phyloP scores from a whole-genome alignment of 352 stramenopile species.

The Globisporangium uncinulatum region DNA sequence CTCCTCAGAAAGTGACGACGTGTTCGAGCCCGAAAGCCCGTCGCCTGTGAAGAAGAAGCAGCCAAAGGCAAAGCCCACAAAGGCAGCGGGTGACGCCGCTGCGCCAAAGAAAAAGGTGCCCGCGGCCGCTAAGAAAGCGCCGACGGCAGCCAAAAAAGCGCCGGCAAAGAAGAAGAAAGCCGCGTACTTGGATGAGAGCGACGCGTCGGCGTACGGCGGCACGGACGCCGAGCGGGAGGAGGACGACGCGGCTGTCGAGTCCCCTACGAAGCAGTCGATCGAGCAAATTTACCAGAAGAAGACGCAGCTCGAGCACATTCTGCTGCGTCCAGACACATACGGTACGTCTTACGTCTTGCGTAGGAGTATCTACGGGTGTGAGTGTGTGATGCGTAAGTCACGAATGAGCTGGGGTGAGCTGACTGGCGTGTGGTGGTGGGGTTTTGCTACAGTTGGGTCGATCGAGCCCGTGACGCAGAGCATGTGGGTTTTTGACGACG shows the following conservation, averaged over 20 bases:
- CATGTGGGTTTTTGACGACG: slow-evolving; percentile 91
- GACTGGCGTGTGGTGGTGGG: not conserved
- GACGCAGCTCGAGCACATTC: slow-evolving; percentile 96
- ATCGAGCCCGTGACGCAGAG: slow-evolving; percentile 91
- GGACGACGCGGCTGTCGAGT: slow-evolving; percentile 16
- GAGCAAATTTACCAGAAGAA: slow-evolving; percentile 98
- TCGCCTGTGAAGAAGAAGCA: slow-evolving; percentile 8
- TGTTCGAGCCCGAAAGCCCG: slow-evolving; percentile 15
- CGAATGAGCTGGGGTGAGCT: too few species aligned
- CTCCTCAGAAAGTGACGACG: slow-evolving; percentile 46
- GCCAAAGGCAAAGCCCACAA: slow-evolving; percentile 9
- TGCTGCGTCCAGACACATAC: slow-evolving; percentile 97
- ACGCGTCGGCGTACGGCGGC: slow-evolving; percentile 27
- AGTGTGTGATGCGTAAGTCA: too few species aligned
- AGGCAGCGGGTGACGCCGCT: slow-evolving; percentile 6
- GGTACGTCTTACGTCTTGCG: slow-evolving; percentile 53
- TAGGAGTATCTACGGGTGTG: not conserved
- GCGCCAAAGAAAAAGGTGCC: slow-evolving; percentile 2
- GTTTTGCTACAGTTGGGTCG: slow-evolving; percentile 77
- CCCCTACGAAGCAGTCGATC: slow-evolving; percentile 56
- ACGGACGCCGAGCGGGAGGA: slow-evolving; percentile 35
- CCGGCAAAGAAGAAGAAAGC: slow-evolving; percentile 57
- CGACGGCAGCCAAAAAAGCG: slow-evolving; percentile 22
- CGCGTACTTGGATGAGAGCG: slow-evolving; percentile 14
- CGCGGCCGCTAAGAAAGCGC: slow-evolving; percentile 11